Conservation (phyloP, 2,329 filamentous ascomycete genomes). For the Coniochaeta sp. region DNA sequence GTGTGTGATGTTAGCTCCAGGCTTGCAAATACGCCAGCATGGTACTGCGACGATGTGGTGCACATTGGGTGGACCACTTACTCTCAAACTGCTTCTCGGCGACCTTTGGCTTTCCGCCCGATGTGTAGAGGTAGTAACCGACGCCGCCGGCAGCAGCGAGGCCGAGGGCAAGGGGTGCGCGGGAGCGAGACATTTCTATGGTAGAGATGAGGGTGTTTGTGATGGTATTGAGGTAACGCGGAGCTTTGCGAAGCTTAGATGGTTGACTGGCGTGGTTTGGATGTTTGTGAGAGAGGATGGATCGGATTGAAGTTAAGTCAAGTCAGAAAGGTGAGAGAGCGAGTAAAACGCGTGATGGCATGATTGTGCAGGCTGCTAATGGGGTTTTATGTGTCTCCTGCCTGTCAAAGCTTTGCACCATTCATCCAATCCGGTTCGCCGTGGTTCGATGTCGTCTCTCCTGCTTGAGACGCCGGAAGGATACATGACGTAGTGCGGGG, state of each 20-base stretch:
- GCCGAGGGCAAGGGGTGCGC: constrained; percentile 46
- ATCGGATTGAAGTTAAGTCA: neutral
- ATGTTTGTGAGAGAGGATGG: neutral
- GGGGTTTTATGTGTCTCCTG: neutral
- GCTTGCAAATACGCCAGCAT: no score
- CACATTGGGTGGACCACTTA: constrained; percentile 40
- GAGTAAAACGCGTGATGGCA: constrained; percentile 3
- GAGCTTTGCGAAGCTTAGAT: neutral
- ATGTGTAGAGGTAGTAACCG: constrained; percentile 87
- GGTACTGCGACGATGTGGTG: constrained; percentile 1
- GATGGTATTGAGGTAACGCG: neutral
- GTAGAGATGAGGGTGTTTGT: constrained; percentile 7
- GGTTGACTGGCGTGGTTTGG: neutral
- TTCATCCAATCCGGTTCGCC: neutral
- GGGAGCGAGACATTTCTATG: constrained; percentile 38
- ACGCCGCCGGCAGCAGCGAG: constrained; percentile 58
- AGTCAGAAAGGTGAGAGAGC: neutral
- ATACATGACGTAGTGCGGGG: constrained; percentile 7
- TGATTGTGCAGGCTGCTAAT: neutral
- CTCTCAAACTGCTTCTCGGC: constrained; percentile 86
- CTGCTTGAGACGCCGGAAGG: neutral
- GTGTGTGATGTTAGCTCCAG: constrained; percentile 3
- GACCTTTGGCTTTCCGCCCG: constrained; percentile 72
- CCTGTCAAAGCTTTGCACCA: neutral
- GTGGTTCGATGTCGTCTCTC: neutral